phyloP scores from a whole-genome alignment of 2,329 filamentous ascomycete genomes.

The Penicillium sclerotiorum region DNA sequence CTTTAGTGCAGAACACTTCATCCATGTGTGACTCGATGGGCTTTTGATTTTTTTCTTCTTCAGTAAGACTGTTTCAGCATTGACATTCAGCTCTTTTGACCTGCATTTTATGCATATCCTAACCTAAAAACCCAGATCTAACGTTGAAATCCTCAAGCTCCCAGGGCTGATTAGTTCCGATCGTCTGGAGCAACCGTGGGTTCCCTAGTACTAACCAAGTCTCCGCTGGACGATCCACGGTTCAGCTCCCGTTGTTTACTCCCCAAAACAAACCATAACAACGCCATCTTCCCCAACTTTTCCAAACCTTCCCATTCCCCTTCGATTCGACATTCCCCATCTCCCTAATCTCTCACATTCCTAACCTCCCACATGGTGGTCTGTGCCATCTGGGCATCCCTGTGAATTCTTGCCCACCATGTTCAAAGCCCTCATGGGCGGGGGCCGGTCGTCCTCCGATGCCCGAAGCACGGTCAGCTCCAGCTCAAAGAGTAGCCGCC shows the following conservation, averaged over 20 bases:
- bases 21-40: slow-evolving; percentile 11
- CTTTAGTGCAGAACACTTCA: slow-evolving; percentile 21
- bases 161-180: slow-evolving; percentile 9
- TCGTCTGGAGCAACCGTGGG: slow-evolving; percentile 34
- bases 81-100: slow-evolving; percentile 3
- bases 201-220: slow-evolving; percentile 9
- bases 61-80: background rate
- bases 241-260: slow-evolving; percentile 39
- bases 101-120: background rate
- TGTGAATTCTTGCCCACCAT: slow-evolving; percentile 37
- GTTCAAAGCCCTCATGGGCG: slow-evolving; percentile 44
- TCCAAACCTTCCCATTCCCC: slow-evolving; percentile 5
- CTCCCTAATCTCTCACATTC: slow-evolving; percentile 6
- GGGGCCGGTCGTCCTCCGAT: slow-evolving; percentile 38
- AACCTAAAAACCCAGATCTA: background rate
- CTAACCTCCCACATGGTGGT: slow-evolving; percentile 31
- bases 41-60: slow-evolving; percentile 11
- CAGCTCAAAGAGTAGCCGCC: slow-evolving; percentile 37
- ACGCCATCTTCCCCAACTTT: slow-evolving; percentile 14
- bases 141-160: background rate
- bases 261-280: slow-evolving; percentile 32
- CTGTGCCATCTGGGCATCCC: slow-evolving; percentile 25
- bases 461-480: slow-evolving; percentile 33
- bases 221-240: slow-evolving; percentile 32
- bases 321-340: slow-evolving; percentile 5